These are phyloP conservation scores for Neotropicomus parvogracilis DNA, from an alignment of 1,284 basidiomycete species.

Conservation along the genomic window DNA sequence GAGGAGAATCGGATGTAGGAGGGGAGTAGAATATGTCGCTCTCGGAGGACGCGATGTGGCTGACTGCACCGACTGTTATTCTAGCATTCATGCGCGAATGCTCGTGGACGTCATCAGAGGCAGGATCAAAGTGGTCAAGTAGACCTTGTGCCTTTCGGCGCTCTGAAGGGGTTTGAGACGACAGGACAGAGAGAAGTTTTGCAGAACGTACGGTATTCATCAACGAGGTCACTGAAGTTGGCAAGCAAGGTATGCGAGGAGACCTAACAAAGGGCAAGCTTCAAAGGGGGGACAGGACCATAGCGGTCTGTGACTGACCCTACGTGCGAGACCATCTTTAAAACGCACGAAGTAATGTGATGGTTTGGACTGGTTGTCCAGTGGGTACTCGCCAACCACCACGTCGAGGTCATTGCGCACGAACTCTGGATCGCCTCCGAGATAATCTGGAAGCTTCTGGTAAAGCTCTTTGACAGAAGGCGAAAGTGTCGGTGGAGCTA, in stretches of 20 bases:
- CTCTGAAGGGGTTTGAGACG: constrained; percentile 34
- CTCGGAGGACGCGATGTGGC: constrained; percentile 7
- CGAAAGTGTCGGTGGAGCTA: constrained; percentile 34
- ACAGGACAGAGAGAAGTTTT: constrained; percentile 4
- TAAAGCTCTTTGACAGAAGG: constrained; percentile 41
- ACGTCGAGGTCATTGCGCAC: constrained; percentile 39
- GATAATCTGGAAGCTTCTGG: constrained; percentile 33
- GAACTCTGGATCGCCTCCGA: constrained; percentile 34
- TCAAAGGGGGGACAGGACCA: not conserved
- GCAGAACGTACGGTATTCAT: constrained; percentile 51
- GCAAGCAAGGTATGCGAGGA: constrained; percentile 37
- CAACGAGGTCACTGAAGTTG: constrained; percentile 45
- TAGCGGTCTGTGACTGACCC: constrained; percentile 38
- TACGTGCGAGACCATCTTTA: constrained; percentile 54
- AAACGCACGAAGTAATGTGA: constrained; percentile 60
- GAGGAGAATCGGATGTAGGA: constrained; percentile 12
- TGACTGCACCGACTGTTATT: constrained; percentile 25
- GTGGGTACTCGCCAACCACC: constrained; percentile 56
- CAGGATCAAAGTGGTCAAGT: constrained; percentile 58
- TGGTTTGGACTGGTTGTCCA: constrained; percentile 28
- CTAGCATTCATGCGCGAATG: constrained; percentile 47
- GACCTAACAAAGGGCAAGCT: constrained; percentile 35
- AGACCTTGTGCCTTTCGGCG: constrained; percentile 39
- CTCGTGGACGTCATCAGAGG: constrained; percentile 56
- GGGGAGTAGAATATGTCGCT: constrained; percentile 8